phyloP scores from a whole-genome alignment of 1,284 basidiomycete genomes.

The Moesziomyces sp. region DNA sequence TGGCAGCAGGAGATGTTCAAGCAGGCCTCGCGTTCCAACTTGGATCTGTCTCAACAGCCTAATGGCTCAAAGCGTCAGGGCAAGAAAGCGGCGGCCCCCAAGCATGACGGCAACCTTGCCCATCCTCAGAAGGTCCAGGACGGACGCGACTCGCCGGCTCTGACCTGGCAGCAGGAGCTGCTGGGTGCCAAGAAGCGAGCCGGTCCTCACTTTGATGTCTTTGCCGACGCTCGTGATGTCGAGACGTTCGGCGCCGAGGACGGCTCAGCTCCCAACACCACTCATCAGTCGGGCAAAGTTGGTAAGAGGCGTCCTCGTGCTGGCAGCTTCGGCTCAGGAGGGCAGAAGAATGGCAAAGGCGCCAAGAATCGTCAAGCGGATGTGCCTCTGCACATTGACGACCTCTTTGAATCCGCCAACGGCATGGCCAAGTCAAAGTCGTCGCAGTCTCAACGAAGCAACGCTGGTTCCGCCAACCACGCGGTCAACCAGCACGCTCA shows the following conservation, averaged over 20 bases:
- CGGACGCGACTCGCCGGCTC: slow-evolving; percentile 37
- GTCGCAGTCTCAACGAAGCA: slow-evolving; percentile 21
- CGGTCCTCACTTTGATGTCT: slow-evolving; percentile 56
- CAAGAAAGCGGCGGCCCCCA: slow-evolving; percentile 23
- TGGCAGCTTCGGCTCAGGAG: slow-evolving; percentile 44
- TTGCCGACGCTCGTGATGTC: slow-evolving; percentile 55
- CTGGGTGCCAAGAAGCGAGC: slow-evolving; percentile 45
- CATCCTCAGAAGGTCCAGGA: slow-evolving; percentile 44
- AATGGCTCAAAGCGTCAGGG: slow-evolving; percentile 21
- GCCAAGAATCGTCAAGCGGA: slow-evolving; percentile 31
- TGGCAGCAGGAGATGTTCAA: slow-evolving; percentile 58
- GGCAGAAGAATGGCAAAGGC: slow-evolving; percentile 23
- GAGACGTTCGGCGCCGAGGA: slow-evolving; percentile 52
- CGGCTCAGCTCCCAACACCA: slow-evolving; percentile 7
- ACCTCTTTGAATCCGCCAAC: slow-evolving; percentile 40
- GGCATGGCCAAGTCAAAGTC: slow-evolving; percentile 31
- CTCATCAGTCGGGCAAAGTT: slow-evolving; percentile 14
- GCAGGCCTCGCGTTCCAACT: slow-evolving; percentile 23
- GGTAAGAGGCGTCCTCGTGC: slow-evolving; percentile 35
- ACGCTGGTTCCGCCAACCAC: slow-evolving; percentile 4
- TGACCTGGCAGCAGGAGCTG: slow-evolving; percentile 61
- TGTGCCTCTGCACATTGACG: slow-evolving; percentile 44
- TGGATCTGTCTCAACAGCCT: slow-evolving; percentile 21
- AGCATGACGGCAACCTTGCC: slow-evolving; percentile 48
- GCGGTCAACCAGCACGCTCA: slow-evolving; percentile 13